phyloP scores from a whole-genome alignment of 2,329 filamentous ascomycete genomes.

The Paraconiothyrium sp. region DNA sequence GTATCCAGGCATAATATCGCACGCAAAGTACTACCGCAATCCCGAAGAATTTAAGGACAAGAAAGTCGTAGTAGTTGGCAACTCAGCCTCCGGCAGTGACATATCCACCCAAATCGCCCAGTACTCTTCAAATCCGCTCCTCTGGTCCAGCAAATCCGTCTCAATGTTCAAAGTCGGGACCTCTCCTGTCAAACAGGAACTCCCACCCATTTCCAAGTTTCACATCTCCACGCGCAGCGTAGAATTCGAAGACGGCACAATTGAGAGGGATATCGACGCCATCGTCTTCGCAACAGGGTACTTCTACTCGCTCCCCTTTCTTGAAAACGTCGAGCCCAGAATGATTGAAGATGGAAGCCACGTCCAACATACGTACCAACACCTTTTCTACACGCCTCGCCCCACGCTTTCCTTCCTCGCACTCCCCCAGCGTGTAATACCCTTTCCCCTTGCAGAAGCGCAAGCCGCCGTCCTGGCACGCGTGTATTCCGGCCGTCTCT shows the following conservation, averaged over 20 bases:
- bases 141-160: slow-evolving; percentile 52
- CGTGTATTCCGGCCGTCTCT: slow-evolving; percentile 76
- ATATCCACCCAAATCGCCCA: slow-evolving; percentile 78
- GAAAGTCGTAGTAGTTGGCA: slow-evolving; percentile 86
- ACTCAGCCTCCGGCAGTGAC: slow-evolving; percentile 84
- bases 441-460: slow-evolving; percentile 81
- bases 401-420: slow-evolving; percentile 82
- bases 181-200: slow-evolving; percentile 64
- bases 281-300: slow-evolving; percentile 92
- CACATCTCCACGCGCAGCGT: slow-evolving; percentile 68
- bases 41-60: slow-evolving; percentile 69
- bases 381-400: slow-evolving; percentile 78
- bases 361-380: slow-evolving; percentile 77
- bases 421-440: slow-evolving; percentile 84
- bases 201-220: slow-evolving; percentile 64
- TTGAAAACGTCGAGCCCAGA: slow-evolving; percentile 63
- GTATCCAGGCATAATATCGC: slow-evolving; percentile 53
- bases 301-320: slow-evolving; percentile 83
- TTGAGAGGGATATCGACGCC: slow-evolving; percentile 75
- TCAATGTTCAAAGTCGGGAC: slow-evolving; percentile 28
- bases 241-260: slow-evolving; percentile 70
- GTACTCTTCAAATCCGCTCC: slow-evolving; percentile 66
- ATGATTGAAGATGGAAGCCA: slow-evolving; percentile 74
- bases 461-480: slow-evolving; percentile 81
- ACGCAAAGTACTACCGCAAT: slow-evolving; percentile 80